phyloP scores from a whole-genome alignment of 1,284 basidiomycete species.

The Porogramme epimiltina region DNA sequence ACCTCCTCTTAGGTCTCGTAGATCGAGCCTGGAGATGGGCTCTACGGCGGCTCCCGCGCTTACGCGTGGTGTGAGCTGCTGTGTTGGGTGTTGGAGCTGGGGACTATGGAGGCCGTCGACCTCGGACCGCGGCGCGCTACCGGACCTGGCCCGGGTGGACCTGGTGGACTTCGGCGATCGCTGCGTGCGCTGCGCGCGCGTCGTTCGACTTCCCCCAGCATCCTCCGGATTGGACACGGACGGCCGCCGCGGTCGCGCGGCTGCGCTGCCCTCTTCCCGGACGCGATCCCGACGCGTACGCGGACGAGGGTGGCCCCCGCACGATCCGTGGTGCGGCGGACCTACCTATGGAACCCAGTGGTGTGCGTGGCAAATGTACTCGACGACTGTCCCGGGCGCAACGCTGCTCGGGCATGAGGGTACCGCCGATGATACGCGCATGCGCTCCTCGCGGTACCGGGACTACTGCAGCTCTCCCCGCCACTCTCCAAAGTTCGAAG shows the following conservation, averaged over 20 bases:
- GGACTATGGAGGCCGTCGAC: constrained; percentile 3
- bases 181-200: neutral
- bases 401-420: constrained; percentile 8
- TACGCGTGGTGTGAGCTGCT: constrained; percentile 3
- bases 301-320: constrained; percentile 4
- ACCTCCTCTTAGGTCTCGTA: constrained; percentile 7
- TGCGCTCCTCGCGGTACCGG: neutral
- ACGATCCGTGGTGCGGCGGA: too few species aligned
- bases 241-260: neutral
- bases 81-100: constrained; percentile 12
- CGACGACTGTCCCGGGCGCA: constrained; percentile 13
- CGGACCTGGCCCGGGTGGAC: constrained; percentile 1
- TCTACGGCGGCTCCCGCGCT: constrained; percentile 7
- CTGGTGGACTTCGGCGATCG: neutral
- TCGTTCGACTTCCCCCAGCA: neutral
- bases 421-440: constrained; percentile 7
- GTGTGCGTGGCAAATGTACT: constrained; percentile 11
- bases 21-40: constrained; percentile 4
- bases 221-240: neutral
- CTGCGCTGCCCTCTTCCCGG: neutral
- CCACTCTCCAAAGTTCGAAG: neutral
- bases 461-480: neutral
- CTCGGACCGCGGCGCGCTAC: neutral
- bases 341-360: neutral
- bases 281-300: neutral